Percentiles rank a stretch among this genome's conserved stretches.
phyloP scores from a whole-genome alignment of 208 protist species.

The Vickermania ingenoplastis region DNA sequence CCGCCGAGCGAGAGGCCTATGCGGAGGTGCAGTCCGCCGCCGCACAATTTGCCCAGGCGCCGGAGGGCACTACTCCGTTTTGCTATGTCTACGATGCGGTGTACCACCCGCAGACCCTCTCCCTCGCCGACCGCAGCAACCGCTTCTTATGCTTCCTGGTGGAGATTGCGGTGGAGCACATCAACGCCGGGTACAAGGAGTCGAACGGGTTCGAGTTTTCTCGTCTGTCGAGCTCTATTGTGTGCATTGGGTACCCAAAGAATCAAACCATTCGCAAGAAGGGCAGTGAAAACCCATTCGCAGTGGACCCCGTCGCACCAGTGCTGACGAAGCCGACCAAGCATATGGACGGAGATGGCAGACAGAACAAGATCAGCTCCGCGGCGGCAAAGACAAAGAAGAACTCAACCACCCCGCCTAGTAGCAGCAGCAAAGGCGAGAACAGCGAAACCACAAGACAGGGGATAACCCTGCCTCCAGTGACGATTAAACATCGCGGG shows the following conservation, averaged over 20 bases:
- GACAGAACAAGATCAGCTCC: background rate
- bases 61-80: constrained; percentile 6
- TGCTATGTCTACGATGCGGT: constrained; percentile 82
- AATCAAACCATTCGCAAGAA: constrained; percentile 74
- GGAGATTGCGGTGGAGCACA: constrained; percentile 89
- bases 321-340: constrained; percentile 45
- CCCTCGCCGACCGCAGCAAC: constrained; percentile 58
- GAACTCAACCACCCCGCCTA: background rate
- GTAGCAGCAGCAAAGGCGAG: background rate
- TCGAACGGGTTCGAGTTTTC: constrained; percentile 62
- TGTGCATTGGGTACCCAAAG: constrained; percentile 56
- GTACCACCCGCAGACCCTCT: constrained; percentile 72
- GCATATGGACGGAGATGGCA: constrained; percentile 9
- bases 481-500: constrained; percentile 69
- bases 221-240: constrained; percentile 39
- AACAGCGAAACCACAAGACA: background rate
- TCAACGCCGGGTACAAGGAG: constrained; percentile 80
- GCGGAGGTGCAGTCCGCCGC: background rate
- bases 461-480: constrained; percentile 28
- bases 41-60: background rate
- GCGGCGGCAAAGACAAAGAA: constrained; percentile 3
- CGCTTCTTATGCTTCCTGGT: constrained; percentile 85
- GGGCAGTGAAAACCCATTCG: constrained; percentile 39
- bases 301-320: constrained; percentile 19
- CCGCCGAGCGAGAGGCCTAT: background rate